phyloP scores from a whole-genome alignment of 257 asterid species.

The Thymus quinquecostatus region DNA sequence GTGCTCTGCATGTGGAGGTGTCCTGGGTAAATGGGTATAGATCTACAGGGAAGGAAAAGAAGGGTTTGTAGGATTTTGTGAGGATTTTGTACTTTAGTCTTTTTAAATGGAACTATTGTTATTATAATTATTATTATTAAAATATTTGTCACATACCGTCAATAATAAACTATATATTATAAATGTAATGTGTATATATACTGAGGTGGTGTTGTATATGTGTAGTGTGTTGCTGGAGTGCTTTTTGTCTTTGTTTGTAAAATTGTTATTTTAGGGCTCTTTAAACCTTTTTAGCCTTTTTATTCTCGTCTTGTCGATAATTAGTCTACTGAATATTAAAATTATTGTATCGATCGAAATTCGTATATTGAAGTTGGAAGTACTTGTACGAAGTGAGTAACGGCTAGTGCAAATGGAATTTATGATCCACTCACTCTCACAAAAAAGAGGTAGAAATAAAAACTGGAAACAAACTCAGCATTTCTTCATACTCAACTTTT shows the following conservation, averaged over 20 bases:
- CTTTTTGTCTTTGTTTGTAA: not conserved
- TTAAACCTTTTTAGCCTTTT: not conserved
- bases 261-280: not conserved
- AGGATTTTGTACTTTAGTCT: slow-evolving; percentile 33
- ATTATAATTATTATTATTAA: not conserved
- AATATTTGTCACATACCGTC: slow-evolving; percentile 34
- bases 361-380: too few species aligned
- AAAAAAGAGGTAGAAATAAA: not conserved
- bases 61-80: slow-evolving; percentile 33
- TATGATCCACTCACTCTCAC: not conserved
- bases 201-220: not conserved
- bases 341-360: too few species aligned
- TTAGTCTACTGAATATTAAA: too few species aligned
- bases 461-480: not conserved
- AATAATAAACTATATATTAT: not conserved
- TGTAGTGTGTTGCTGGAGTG: not conserved
- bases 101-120: slow-evolving; percentile 8
- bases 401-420: not conserved
- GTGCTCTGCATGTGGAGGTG: slow-evolving; percentile 46
- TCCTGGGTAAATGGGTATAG: slow-evolving; percentile 15
- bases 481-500: not conserved
- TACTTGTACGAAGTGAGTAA: not conserved
- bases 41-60: slow-evolving; percentile 21
- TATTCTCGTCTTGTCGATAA: too few species aligned
- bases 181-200: not conserved